A percentile compares a stretch with the other conserved stretches of the same genome.
Evolutionary conservation across 192 early-diverging fungal genomes (phyloP).

Genomic region (Backusella tuberculispora): DNA sequence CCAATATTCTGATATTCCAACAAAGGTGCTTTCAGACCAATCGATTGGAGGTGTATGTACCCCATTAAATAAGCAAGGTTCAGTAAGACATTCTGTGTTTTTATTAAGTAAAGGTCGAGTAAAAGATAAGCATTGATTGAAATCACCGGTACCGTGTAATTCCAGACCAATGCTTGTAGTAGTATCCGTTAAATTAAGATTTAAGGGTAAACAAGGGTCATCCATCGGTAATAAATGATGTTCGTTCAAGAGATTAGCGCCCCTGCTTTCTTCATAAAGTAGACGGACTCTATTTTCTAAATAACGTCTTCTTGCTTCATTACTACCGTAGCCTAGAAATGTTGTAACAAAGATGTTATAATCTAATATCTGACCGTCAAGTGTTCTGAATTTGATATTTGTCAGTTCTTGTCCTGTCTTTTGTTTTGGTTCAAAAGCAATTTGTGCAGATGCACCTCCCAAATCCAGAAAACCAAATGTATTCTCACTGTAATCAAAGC

Average conservation of each 20-base stretch:
- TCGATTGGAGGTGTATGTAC: conserved; percentile 88
- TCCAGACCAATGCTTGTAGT: conserved; percentile 47
- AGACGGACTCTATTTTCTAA: conserved; percentile 59
- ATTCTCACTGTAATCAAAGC: conserved; percentile 58
- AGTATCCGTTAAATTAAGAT: conserved; percentile 54
- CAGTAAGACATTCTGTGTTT: conserved; percentile 62
- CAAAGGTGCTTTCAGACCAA: conserved; percentile 74
- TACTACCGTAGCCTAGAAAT: conserved; percentile 95
- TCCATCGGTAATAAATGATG: conserved; percentile 46
- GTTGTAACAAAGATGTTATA: conserved; percentile 88
- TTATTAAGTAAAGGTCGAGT: conserved; percentile 87
- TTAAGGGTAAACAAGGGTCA: conserved; percentile 72
- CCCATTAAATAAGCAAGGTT: conserved; percentile 94
- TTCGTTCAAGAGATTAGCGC: conserved; percentile 39
- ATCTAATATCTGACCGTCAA: conserved; percentile 63
- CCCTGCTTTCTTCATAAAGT: conserved; percentile 34
- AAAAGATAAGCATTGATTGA: conserved; percentile 55
- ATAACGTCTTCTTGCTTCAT: conserved; percentile 88
- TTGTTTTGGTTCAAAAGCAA: conserved; percentile 90
- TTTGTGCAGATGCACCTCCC: conserved; percentile 97
- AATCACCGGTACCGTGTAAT: conserved; percentile 61
- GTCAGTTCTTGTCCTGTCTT: conserved; percentile 78
- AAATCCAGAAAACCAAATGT: conserved; percentile 94
- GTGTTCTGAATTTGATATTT: conserved; percentile 63
- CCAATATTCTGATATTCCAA: conserved; percentile 97